Conservation (phyloP, 306 rosid species). For the Trifolium repens region DNA sequence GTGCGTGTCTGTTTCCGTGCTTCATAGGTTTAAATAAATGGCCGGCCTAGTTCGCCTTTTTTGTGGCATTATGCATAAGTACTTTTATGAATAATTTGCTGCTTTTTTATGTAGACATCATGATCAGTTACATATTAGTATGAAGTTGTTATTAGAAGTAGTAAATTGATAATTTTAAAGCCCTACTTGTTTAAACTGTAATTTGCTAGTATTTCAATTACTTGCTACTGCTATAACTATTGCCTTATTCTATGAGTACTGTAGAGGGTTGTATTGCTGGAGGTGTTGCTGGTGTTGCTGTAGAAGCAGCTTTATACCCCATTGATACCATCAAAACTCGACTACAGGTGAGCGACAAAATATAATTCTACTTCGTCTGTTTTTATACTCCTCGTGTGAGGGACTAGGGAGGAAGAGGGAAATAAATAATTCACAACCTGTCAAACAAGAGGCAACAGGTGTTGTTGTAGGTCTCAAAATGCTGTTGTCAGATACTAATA, state of each 20-base stretch:
- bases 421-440: too few species aligned
- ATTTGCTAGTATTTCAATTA: background rate
- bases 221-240: background rate
- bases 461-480: slow-evolving; percentile 3
- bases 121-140: slow-evolving; percentile 3
- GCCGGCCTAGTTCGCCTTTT: background rate
- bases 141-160: background rate
- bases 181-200: background rate
- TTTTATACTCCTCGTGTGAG: background rate
- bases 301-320: slow-evolving; percentile 89
- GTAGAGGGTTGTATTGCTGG: slow-evolving; percentile 93
- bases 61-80: background rate
- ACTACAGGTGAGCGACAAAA: slow-evolving; percentile 62
- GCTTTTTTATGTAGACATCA: background rate
- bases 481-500: background rate
- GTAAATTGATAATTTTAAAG: background rate
- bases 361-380: background rate
- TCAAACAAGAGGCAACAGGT: background rate
- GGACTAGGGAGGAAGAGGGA: too few species aligned
- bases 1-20: too few species aligned
- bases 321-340: slow-evolving; percentile 97
- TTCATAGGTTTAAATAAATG: background rate
- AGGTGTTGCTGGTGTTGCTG: slow-evolving; percentile 88
- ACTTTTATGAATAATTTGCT: background rate
- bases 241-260: background rate